Percentiles rank a stretch among this genome's conserved stretches.
These are phyloP conservation scores for Priceomyces melissophilus DNA, from an alignment of 805 yeast genomes.

Conservation along the genomic window DNA sequence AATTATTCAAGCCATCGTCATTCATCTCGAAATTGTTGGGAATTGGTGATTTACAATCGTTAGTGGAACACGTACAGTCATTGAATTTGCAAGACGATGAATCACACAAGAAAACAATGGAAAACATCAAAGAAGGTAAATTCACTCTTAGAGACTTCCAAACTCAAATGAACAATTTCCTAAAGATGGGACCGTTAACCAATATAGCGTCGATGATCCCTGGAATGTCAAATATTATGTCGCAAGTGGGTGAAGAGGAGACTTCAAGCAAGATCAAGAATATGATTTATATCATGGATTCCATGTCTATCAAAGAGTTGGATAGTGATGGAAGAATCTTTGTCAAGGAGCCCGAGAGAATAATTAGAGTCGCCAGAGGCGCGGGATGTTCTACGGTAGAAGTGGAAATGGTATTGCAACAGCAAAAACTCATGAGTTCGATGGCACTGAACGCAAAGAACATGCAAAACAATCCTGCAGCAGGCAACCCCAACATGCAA, in stretches of 20 bases:
- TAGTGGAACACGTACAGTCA: conserved; percentile 90
- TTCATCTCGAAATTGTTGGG: conserved; percentile 91
- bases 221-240: conserved; percentile 79
- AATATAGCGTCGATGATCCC: conserved; percentile 96
- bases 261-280: conserved; percentile 77
- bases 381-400: conserved; percentile 91
- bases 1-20: conserved; percentile 82
- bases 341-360: conserved; percentile 75
- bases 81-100: conserved; percentile 60
- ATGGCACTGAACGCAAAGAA: conserved; percentile 75
- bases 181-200: conserved; percentile 95
- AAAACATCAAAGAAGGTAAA: conserved; percentile 91
- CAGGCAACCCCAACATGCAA: conserved; percentile 42
- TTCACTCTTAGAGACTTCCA: conserved; percentile 89
- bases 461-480: conserved; percentile 37
- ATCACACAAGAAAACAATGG: conserved; percentile 86
- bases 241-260: conserved; percentile 88
- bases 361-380: conserved; percentile 89
- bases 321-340: conserved; percentile 86
- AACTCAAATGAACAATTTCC: conserved; percentile 89
- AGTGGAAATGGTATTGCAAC: conserved; percentile 87
- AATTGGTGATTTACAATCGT: conserved; percentile 90
- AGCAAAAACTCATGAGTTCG: conserved; percentile 89
- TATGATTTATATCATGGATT: conserved; percentile 90
- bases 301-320: conserved; percentile 90